Conservation (phyloP, 306 rosid species). For the Argentina anserina region DNA sequence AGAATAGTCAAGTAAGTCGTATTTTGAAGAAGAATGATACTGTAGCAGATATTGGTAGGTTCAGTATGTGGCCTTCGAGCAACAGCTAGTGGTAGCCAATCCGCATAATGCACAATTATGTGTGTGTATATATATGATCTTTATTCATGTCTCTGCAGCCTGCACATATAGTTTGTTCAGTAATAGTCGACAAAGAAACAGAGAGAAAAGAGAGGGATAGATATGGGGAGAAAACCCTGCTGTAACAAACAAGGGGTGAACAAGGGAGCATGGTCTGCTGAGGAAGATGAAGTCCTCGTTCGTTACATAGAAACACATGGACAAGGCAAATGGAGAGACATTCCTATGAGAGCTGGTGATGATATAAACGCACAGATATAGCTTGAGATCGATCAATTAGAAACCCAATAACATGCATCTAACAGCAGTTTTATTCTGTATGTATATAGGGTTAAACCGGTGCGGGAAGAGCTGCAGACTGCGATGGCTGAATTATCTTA, state of each 20-base stretch:
- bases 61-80: neutral
- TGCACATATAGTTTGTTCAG: too few species aligned
- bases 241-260: constrained; percentile 16
- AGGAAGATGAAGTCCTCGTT: constrained; percentile 23
- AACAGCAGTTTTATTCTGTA: too few species aligned
- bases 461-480: neutral
- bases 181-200: too few species aligned
- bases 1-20: too few species aligned
- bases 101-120: too few species aligned
- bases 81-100: too few species aligned
- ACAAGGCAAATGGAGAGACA: constrained; percentile 22
- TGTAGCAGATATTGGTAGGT: neutral
- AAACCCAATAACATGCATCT: too few species aligned
- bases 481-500: neutral
- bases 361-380: too few species aligned
- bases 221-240: constrained; percentile 17
- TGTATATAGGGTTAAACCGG: neutral
- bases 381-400: too few species aligned
- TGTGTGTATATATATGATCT: too few species aligned
- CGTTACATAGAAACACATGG: constrained; percentile 7
- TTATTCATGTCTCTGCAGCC: too few species aligned
- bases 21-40: neutral
- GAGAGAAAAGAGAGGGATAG: neutral
- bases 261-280: constrained; percentile 11
- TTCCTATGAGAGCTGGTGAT: constrained; percentile 15